Evolutionary conservation across 371 early-diverging fungal genomes (phyloP), one percentile per base, ranked within the genome.

Genomic region (Mucor piriformis): DNA sequence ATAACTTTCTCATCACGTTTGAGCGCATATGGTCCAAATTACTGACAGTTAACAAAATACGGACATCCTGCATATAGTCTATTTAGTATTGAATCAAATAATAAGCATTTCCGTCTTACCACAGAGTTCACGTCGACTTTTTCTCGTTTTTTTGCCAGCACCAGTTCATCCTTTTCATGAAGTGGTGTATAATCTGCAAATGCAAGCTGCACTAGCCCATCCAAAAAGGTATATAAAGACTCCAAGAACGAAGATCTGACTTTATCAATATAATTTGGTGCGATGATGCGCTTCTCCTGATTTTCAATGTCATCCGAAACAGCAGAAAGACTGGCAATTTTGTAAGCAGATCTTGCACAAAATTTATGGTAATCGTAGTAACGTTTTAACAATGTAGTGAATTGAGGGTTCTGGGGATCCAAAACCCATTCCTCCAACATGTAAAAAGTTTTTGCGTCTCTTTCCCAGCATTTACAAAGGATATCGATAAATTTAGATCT

Each of bases 361-460:
- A 85, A 85, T 50, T 89, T 90, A 54, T 86, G 84, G 27, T 89
- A 90, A 15, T 86, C 82, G 52, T 88, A 89, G 51, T 88, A 90
- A 24, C 87, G 83, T 15, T 83, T 76, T 50, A 87, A 64, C 42
- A 88, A 67, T 13, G 75, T 68, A 0, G 92, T 91, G 10, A 84
- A 77, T 55, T 90, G 87, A 13, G 85, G 75, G 24, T 83, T 81
- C 24, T 90, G 92, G 0, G 88, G 76, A 42, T 93, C 90, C 46
- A 92, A 72, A 0, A 85, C 68, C 95, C 95, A 96, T 53, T 91
- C 94, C 70, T 96, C 96, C 62, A 92, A 84, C 57, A 83, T 71
- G 54, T 88, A 81, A 69, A 96, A 94, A 15, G 73, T 76, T 55
- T 82, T 82, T 18, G 93, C 90, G 73, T 94, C 97, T 71, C 82